Evolutionary conservation across 108 stramenopile genomes (phyloP).

Genomic region (Mayamaea pseudoterrestris): DNA sequence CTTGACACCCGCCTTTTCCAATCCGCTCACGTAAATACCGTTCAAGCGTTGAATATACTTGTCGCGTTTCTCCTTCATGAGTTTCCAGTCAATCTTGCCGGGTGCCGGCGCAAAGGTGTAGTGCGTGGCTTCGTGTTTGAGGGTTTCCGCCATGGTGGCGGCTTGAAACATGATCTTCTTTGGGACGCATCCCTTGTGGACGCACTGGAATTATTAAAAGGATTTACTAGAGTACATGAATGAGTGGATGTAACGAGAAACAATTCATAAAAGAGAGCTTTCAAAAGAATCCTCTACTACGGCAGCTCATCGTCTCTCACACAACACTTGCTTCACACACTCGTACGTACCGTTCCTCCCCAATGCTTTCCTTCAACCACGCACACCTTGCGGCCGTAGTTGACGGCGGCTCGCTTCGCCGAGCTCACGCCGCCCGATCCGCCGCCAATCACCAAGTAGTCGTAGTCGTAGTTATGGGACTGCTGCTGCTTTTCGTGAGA

Average conservation of each 20-base stretch:
- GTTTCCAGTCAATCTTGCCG: conserved; percentile 47
- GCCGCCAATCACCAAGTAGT: conserved; percentile 74
- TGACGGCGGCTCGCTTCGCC: conserved; percentile 67
- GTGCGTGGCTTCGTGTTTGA: conserved; percentile 22
- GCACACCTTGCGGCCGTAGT: conserved; percentile 73
- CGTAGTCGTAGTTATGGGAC: conserved; percentile 67
- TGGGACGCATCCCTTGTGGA: conserved; percentile 99
- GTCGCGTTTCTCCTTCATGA: conserved; percentile 74
- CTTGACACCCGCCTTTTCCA: conserved; percentile 41
- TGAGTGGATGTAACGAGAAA: too few species aligned
- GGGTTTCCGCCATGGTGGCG: conserved; percentile 58
- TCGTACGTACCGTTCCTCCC: too few species aligned
- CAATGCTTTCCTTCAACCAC: conserved; percentile 61
- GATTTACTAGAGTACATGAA: too few species aligned
- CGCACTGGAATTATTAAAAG: too few species aligned
- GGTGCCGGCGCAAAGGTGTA: conserved; percentile 9
- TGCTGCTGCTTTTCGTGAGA: too few species aligned
- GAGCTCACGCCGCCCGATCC: conserved; percentile 73
- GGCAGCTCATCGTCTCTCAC: too few species aligned
- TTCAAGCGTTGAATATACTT: conserved; percentile 76
- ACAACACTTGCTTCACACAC: too few species aligned
- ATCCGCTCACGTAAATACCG: conserved; percentile 66
- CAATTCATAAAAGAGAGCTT: too few species aligned
- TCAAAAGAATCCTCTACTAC: too few species aligned
- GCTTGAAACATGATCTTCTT: conserved; percentile 93